Evolutionary conservation across 2,329 filamentous ascomycete species (phyloP).

Genomic region (Domatiomyces globalis): DNA sequence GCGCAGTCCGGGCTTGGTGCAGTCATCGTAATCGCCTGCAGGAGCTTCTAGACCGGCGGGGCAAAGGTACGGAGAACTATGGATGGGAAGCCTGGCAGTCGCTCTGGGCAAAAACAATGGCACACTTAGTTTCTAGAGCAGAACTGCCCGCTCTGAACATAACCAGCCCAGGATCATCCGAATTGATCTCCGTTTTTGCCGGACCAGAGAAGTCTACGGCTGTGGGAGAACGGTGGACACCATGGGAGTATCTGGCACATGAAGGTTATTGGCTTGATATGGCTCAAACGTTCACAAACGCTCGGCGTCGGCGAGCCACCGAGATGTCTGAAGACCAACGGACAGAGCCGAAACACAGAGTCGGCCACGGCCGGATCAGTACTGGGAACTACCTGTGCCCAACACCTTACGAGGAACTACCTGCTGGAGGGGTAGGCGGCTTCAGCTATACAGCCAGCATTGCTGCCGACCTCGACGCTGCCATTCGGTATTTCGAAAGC

Average conservation of each 20-base stretch:
- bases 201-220: slow-evolving; percentile 37
- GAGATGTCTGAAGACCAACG: slow-evolving; percentile 48
- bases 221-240: slow-evolving; percentile 36
- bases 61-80: slow-evolving; percentile 76
- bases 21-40: slow-evolving; percentile 59
- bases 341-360: slow-evolving; percentile 38
- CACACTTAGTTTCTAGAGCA: slow-evolving; percentile 42
- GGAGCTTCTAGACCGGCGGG: slow-evolving; percentile 67
- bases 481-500: slow-evolving; percentile 38
- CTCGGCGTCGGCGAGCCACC: slow-evolving; percentile 37
- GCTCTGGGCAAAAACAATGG: slow-evolving; percentile 51
- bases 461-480: slow-evolving; percentile 32
- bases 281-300: slow-evolving; percentile 38
- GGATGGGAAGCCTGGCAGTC: slow-evolving; percentile 92
- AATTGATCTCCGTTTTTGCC: slow-evolving; percentile 26
- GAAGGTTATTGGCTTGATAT: slow-evolving; percentile 48
- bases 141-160: slow-evolving; percentile 30
- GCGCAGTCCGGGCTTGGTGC: slow-evolving; percentile 68
- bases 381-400: slow-evolving; percentile 50
- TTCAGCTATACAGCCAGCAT: slow-evolving; percentile 41
- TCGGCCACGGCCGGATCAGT: slow-evolving; percentile 37
- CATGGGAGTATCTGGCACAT: slow-evolving; percentile 48
- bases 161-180: slow-evolving; percentile 17
- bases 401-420: slow-evolving; percentile 42
- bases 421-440: slow-evolving; percentile 29